A percentile compares a stretch with the other conserved stretches of the same genome.
phyloP scores from a whole-genome alignment of 495 filamentous ascomycete species.

The Aspergillus cavernicola region DNA sequence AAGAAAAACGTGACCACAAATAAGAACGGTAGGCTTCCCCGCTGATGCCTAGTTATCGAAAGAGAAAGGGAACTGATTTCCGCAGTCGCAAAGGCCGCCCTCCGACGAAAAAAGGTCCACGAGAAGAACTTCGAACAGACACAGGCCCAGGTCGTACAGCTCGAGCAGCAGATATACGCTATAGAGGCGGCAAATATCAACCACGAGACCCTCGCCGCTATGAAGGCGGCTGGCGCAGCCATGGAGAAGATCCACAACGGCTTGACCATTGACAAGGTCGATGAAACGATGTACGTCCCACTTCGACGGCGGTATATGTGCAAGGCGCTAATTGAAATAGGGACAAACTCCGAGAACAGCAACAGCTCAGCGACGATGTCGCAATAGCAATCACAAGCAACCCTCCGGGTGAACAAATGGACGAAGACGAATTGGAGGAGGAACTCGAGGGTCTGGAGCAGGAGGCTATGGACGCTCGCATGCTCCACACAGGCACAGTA shows the following conservation, averaged over 20 bases:
- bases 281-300: slow-evolving; percentile 81
- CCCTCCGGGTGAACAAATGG: slow-evolving; percentile 65
- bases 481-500: slow-evolving; percentile 82
- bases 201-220: slow-evolving; percentile 88
- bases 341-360: slow-evolving; percentile 90
- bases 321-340: slow-evolving; percentile 37
- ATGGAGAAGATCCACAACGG: slow-evolving; percentile 91
- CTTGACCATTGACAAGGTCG: slow-evolving; percentile 88
- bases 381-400: slow-evolving; percentile 73
- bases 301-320: background rate
- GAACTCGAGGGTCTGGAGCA: slow-evolving; percentile 78
- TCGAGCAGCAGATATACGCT: slow-evolving; percentile 93
- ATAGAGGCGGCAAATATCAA: slow-evolving; percentile 99
- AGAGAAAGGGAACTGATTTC: slow-evolving; percentile 1
- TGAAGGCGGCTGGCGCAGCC: slow-evolving; percentile 82
- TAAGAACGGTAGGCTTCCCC: slow-evolving; percentile 60
- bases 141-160: slow-evolving; percentile 77
- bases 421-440: slow-evolving; percentile 81
- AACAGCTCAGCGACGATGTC: slow-evolving; percentile 90
- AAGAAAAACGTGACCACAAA: slow-evolving; percentile 85
- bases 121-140: slow-evolving; percentile 91
- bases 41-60: background rate
- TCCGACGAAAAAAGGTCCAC: slow-evolving; percentile 90
- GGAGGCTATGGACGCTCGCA: slow-evolving; percentile 85
- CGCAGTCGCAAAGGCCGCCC: slow-evolving; percentile 81